phyloP scores from a whole-genome alignment of 768 basidiomycete genomes.

The Podaxis mareebaensis region DNA sequence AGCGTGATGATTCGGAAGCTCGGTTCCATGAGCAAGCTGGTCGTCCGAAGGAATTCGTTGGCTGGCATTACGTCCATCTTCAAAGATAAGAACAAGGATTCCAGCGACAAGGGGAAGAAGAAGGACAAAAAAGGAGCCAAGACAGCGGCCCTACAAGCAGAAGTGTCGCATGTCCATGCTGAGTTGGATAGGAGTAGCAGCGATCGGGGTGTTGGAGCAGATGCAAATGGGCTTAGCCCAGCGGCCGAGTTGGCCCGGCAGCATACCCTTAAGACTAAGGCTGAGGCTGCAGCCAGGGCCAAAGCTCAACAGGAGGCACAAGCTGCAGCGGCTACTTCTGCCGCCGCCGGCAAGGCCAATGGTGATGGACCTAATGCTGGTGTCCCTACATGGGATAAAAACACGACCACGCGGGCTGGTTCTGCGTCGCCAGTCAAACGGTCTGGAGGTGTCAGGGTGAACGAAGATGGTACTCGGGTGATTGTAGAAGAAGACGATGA shows the following conservation, averaged over 20 bases:
- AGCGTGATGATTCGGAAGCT: constrained; percentile 97
- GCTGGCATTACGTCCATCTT: constrained; percentile 92
- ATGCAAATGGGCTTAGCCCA: constrained; percentile 80
- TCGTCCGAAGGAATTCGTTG: constrained; percentile 80
- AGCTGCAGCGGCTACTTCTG: constrained; percentile 39
- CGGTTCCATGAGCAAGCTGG: constrained; percentile 82
- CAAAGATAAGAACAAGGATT: constrained; percentile 77
- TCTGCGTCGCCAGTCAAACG: constrained; percentile 44
- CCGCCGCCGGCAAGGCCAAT: constrained; percentile 26
- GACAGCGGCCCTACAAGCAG: constrained; percentile 63
- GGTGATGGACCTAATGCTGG: constrained; percentile 30
- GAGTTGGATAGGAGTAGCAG: constrained; percentile 66
- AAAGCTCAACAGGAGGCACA: constrained; percentile 56
- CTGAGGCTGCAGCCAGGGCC: constrained; percentile 70
- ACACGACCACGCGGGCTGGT: constrained; percentile 63
- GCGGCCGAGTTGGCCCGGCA: constrained; percentile 89
- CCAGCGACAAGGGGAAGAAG: constrained; percentile 29
- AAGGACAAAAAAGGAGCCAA: constrained; percentile 63
- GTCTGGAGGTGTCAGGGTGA: constrained; percentile 42
- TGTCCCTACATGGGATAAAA: constrained; percentile 79
- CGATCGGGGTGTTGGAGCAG: constrained; percentile 60
- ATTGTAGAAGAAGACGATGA: constrained; percentile 75
- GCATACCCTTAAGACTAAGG: constrained; percentile 88
- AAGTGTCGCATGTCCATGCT: constrained; percentile 79
- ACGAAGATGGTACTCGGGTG: constrained; percentile 66